These are phyloP conservation scores for Penicillium digitatum DNA, from an alignment of 2,329 filamentous ascomycete species.

Conservation along the genomic window DNA sequence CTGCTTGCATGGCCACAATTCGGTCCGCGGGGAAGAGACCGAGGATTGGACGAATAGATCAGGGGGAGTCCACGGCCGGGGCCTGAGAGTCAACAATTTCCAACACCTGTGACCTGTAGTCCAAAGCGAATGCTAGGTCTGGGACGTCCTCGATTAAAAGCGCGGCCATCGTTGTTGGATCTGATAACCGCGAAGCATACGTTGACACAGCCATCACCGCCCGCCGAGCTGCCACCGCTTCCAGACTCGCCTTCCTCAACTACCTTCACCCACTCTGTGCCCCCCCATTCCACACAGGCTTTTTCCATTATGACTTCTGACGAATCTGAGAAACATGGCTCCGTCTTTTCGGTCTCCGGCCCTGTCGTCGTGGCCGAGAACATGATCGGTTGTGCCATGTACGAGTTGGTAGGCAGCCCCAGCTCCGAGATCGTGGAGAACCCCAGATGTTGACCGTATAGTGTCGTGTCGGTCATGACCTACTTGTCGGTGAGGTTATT, in stretches of 20 bases:
- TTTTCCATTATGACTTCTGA: slow-evolving; percentile 43
- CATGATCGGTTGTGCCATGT: slow-evolving; percentile 99
- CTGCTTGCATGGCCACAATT: slow-evolving; percentile 15
- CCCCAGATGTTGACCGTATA: slow-evolving; percentile 34
- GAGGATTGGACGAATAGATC: slow-evolving; percentile 22
- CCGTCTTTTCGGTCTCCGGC: slow-evolving; percentile 69
- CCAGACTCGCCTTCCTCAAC: slow-evolving; percentile 42
- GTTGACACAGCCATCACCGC: slow-evolving; percentile 34
- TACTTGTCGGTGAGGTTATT: slow-evolving; percentile 95
- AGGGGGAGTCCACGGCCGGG: slow-evolving; percentile 20
- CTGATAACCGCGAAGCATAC: slow-evolving; percentile 44
- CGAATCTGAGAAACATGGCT: slow-evolving; percentile 55
- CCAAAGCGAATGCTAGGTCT: slow-evolving; percentile 53
- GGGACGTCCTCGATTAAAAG: slow-evolving; percentile 54
- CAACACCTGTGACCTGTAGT: neutral
- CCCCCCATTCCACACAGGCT: slow-evolving; percentile 25
- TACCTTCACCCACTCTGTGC: slow-evolving; percentile 31
- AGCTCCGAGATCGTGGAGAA: slow-evolving; percentile 3
- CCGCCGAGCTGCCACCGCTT: slow-evolving; percentile 43
- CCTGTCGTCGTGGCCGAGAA: slow-evolving; percentile 96
- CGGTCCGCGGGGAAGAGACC: slow-evolving; percentile 7
- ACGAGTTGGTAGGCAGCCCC: slow-evolving; percentile 72
- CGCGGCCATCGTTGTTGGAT: slow-evolving; percentile 60
- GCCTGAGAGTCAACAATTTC: neutral
- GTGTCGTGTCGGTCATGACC: slow-evolving; percentile 89